These are phyloP conservation scores for Leptodontidium sp. DNA, from an alignment of 2,329 filamentous ascomycete species.

Conservation along the genomic window DNA sequence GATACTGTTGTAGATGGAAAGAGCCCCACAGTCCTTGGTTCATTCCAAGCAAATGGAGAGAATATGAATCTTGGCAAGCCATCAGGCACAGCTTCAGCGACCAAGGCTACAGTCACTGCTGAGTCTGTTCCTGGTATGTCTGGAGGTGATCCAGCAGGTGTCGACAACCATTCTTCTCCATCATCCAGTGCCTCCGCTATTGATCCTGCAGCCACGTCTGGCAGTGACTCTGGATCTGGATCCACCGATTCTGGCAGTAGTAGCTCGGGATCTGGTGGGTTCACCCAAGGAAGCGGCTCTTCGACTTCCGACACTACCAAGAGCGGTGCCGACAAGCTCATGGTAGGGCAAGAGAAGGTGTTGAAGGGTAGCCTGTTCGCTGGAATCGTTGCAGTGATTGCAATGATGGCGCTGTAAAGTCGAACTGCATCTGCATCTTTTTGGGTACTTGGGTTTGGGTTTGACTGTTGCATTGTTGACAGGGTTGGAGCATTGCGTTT, in stretches of 20 bases:
- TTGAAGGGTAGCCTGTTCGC: slow-evolving; percentile 45
- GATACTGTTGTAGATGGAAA: slow-evolving; percentile 79
- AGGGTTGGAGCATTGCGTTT: slow-evolving; percentile 30
- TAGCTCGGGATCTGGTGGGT: slow-evolving; percentile 38
- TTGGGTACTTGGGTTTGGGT: slow-evolving; percentile 77
- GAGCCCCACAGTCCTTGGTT: slow-evolving; percentile 78
- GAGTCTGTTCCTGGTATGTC: slow-evolving; percentile 63
- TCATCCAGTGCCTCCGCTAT: slow-evolving; percentile 20
- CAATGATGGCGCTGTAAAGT: slow-evolving; percentile 44
- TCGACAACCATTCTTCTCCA: slow-evolving; percentile 24
- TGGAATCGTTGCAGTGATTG: slow-evolving; percentile 44
- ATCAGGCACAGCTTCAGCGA: slow-evolving; percentile 42
- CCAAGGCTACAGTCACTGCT: slow-evolving; percentile 43
- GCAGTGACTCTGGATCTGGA: slow-evolving; percentile 42
- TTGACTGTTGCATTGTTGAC: slow-evolving; percentile 56
- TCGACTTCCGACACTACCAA: slow-evolving; percentile 31
- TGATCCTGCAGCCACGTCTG: slow-evolving; percentile 35
- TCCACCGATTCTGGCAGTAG: slow-evolving; percentile 33
- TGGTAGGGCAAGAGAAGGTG: slow-evolving; percentile 38
- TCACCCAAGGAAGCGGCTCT: slow-evolving; percentile 43
- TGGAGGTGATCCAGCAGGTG: slow-evolving; percentile 56
- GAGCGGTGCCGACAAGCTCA: slow-evolving; percentile 41
- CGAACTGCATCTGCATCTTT: slow-evolving; percentile 66
- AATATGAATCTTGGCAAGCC: slow-evolving; percentile 67
- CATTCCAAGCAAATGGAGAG: slow-evolving; percentile 81